Percentiles rank a stretch among this genome's conserved stretches.
phyloP scores from a whole-genome alignment of 148 eudicot species.

The Amaranthus hypochondriacus region DNA sequence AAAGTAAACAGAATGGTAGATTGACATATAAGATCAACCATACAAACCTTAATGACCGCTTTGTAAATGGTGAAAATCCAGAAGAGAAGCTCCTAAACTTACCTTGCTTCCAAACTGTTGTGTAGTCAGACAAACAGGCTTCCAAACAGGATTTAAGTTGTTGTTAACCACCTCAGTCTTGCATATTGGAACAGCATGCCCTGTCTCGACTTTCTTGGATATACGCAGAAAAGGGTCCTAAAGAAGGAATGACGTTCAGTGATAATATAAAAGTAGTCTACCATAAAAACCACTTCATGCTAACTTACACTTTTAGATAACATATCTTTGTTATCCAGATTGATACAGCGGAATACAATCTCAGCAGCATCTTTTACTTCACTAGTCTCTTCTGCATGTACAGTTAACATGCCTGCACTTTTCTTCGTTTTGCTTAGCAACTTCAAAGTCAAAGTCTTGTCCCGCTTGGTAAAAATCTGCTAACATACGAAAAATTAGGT shows the following conservation, averaged over 20 bases:
- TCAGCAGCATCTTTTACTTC: constrained; percentile 66
- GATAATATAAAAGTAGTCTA: constrained; percentile 2
- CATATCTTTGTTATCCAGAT: constrained; percentile 73
- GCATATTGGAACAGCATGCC: constrained; percentile 68
- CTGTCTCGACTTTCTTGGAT: constrained; percentile 68
- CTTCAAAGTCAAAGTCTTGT: constrained; percentile 54
- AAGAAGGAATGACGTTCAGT: constrained; percentile 16
- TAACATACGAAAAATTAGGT: background rate
- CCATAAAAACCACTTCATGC: background rate
- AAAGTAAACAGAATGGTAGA: background rate
- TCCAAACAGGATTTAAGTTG: constrained; percentile 88
- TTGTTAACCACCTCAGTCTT: constrained; percentile 81
- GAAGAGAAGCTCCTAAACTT: constrained; percentile 27
- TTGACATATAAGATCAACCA: background rate
- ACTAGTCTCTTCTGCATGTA: constrained; percentile 78
- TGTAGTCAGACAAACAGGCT: constrained; percentile 65
- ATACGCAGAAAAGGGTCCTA: constrained; percentile 95
- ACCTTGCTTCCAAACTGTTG: constrained; percentile 84
- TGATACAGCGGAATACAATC: constrained; percentile 52
- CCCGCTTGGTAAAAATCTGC: constrained; percentile 73
- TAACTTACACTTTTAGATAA: constrained; percentile 84
- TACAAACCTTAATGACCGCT: background rate
- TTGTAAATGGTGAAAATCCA: background rate
- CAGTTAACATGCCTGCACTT: constrained; percentile 52
- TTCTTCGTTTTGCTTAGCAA: constrained; percentile 43